phyloP scores from a whole-genome alignment of 164 flowering plant genomes.

The Umbellularia californica region DNA sequence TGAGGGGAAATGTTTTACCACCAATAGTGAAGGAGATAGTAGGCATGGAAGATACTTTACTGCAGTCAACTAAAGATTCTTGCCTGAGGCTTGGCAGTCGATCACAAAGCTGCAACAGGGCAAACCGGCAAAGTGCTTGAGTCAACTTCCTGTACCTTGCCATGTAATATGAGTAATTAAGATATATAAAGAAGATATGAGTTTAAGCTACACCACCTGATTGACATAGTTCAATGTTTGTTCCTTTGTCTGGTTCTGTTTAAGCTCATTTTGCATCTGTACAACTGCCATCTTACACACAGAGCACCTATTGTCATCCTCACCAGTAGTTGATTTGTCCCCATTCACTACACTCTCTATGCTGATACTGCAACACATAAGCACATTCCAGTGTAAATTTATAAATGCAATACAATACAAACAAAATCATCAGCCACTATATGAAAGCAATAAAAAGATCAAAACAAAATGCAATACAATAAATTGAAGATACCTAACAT shows the following conservation, averaged over 20 bases:
- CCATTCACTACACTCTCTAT: slow-evolving; percentile 70
- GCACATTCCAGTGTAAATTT: neutral
- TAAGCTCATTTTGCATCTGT: slow-evolving; percentile 75
- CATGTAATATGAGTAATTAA: neutral
- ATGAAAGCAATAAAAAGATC: no score
- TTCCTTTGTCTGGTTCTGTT: slow-evolving; percentile 48
- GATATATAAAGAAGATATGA: neutral
- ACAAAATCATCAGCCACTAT: no score
- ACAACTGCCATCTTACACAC: slow-evolving; percentile 84
- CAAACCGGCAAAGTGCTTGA: slow-evolving; percentile 1
- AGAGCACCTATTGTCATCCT: slow-evolving; percentile 50
- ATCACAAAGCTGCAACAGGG: slow-evolving; percentile 67
- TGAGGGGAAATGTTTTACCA: slow-evolving; percentile 54
- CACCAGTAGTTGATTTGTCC: slow-evolving; percentile 29
- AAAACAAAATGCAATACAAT: no score
- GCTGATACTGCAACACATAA: slow-evolving; percentile 38
- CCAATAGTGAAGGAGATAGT: slow-evolving; percentile 65
- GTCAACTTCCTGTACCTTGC: neutral
- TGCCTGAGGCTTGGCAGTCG: slow-evolving; percentile 86
- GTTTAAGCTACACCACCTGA: slow-evolving; percentile 33
- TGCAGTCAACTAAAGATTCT: slow-evolving; percentile 67
- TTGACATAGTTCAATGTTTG: slow-evolving; percentile 52
- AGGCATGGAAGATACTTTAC: slow-evolving; percentile 59
- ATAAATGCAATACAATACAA: no score
- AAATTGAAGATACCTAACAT: slow-evolving; percentile 51